Evolutionary conservation across 768 basidiomycete genomes (phyloP).

Genomic region (Serendipita sp.): DNA sequence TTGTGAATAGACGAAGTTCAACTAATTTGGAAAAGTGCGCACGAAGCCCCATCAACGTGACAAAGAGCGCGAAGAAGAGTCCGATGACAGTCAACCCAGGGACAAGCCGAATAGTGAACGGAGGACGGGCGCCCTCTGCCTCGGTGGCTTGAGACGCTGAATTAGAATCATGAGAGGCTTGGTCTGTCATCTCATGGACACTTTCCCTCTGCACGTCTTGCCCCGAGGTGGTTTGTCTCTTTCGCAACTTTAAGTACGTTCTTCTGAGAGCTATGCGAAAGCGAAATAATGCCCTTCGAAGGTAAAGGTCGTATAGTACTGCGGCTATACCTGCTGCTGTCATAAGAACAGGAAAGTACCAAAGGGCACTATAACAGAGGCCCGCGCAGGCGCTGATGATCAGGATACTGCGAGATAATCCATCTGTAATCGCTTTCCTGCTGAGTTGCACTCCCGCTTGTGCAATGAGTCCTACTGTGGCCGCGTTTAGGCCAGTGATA

Average conservation of each 20-base stretch:
- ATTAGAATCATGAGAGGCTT: background rate
- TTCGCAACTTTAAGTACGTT: background rate
- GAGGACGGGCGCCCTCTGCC: background rate
- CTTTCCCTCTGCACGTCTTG: background rate
- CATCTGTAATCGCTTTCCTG: slow-evolving; percentile 30
- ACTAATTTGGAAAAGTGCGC: background rate
- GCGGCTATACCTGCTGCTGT: slow-evolving; percentile 25
- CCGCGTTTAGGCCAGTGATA: slow-evolving; percentile 37
- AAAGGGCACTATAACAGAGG: slow-evolving; percentile 34
- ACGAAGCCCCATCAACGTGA: background rate
- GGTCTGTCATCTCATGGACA: background rate
- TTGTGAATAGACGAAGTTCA: slow-evolving; percentile 24
- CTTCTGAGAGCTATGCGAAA: background rate
- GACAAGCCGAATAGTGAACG: background rate
- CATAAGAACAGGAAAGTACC: slow-evolving; percentile 36
- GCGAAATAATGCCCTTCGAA: slow-evolving; percentile 9
- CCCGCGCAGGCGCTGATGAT: slow-evolving; percentile 30
- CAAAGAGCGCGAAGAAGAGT: background rate
- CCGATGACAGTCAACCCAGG: background rate
- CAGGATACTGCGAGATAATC: slow-evolving; percentile 27
- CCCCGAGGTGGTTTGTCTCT: background rate
- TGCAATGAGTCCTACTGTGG: slow-evolving; percentile 38
- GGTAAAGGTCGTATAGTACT: slow-evolving; percentile 25
- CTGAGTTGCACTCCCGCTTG: slow-evolving; percentile 35
- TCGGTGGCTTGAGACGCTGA: background rate